Evolutionary conservation across 2,329 filamentous ascomycete genomes (phyloP).

Genomic region (Stemphylium lycopersici): DNA sequence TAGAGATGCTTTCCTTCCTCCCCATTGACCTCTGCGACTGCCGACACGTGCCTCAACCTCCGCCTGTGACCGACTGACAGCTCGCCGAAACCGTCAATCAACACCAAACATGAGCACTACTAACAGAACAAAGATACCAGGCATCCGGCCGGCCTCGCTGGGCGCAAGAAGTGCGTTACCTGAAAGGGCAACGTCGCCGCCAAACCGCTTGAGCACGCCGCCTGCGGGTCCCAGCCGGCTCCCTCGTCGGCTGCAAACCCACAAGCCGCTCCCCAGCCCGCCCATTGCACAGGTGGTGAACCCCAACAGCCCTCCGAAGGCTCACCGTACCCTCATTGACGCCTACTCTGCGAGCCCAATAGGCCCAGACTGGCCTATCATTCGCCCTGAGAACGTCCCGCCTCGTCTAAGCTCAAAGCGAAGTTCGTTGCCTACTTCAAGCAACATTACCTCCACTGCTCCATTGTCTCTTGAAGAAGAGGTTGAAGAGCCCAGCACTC

Average conservation of each 20-base stretch:
- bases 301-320: conserved; percentile 42
- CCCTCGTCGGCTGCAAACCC: conserved; percentile 32
- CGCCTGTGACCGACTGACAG: neutral
- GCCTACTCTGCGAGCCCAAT: conserved; percentile 44
- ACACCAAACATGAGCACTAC: conserved; percentile 7
- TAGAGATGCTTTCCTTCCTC: neutral
- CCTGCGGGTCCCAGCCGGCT: conserved; percentile 31
- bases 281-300: conserved; percentile 43
- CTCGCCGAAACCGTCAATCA: conserved; percentile 9
- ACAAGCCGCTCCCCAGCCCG: conserved; percentile 51
- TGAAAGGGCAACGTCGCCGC: conserved; percentile 2
- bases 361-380: conserved; percentile 35
- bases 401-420: conserved; percentile 27
- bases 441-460: neutral
- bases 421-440: conserved; percentile 13
- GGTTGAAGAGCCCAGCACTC: conserved; percentile 8
- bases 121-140: conserved; percentile 19
- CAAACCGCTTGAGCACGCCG: conserved; percentile 1
- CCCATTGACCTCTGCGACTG: neutral
- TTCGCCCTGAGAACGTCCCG: conserved; percentile 33
- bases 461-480: conserved; percentile 13
- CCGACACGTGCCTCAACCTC: neutral
- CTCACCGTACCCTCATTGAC: conserved; percentile 49
- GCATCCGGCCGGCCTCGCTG: conserved; percentile 1
- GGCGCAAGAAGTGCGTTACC: conserved; percentile 20